phyloP scores from a whole-genome alignment of 1,139 yeast genomes.

The Lodderomyces jiufengensis region DNA sequence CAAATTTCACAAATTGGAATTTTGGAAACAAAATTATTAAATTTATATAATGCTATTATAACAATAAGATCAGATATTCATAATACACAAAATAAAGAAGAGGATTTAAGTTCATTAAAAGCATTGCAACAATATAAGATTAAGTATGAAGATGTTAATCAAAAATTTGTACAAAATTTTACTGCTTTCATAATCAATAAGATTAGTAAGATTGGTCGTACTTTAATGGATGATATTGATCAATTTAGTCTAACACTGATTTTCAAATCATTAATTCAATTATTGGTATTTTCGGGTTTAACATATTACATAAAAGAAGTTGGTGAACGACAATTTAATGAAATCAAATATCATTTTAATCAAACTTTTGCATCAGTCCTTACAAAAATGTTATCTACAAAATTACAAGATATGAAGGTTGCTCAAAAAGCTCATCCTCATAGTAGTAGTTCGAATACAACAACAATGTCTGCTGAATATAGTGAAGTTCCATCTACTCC shows the following conservation, averaged over 20 bases:
- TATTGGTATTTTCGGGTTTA: constrained; percentile 58
- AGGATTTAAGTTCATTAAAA: constrained; percentile 61
- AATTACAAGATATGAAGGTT: constrained; percentile 18
- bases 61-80: constrained; percentile 50
- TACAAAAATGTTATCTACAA: constrained; percentile 23
- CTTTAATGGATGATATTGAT: constrained; percentile 21
- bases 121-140: constrained; percentile 69
- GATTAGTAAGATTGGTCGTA: constrained; percentile 34
- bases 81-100: constrained; percentile 20
- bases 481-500: too few species aligned
- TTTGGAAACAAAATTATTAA: constrained; percentile 59
- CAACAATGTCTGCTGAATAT: too few species aligned
- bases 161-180: constrained; percentile 50
- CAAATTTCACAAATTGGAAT: constrained; percentile 39
- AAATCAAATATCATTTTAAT: constrained; percentile 29
- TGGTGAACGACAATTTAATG: constrained; percentile 30
- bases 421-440: constrained; percentile 8
- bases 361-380: constrained; percentile 25
- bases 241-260: constrained; percentile 21
- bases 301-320: constrained; percentile 64
- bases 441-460: too few species aligned
- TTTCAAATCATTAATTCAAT: constrained; percentile 34
- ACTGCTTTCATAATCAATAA: constrained; percentile 41
- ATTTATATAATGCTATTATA: constrained; percentile 59
- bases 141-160: constrained; percentile 57